Percentiles rank a stretch among this genome's conserved stretches.
These are phyloP conservation scores for Sonneratia caseolaris DNA, from an alignment of 345 rosid species.

Conservation along the genomic window DNA sequence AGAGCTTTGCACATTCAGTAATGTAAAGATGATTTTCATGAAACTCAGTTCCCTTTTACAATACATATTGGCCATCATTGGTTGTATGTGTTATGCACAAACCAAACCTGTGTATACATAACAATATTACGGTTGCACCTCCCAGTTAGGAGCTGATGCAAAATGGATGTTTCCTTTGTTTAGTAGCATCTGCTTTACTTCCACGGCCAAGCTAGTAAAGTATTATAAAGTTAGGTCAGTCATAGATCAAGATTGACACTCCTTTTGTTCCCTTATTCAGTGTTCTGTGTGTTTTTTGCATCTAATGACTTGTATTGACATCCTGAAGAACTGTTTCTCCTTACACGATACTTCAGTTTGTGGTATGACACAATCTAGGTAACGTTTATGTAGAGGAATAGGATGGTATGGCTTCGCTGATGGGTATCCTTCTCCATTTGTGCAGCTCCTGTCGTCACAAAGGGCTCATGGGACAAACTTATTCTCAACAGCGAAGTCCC, in stretches of 20 bases:
- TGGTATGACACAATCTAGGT: not conserved
- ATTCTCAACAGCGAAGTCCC: constrained; percentile 57
- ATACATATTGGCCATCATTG: too few species aligned
- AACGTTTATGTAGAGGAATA: not conserved
- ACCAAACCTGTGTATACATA: too few species aligned
- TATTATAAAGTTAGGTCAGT: too few species aligned
- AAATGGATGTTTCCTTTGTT: too few species aligned
- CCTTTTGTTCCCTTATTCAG: not conserved
- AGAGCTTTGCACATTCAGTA: not conserved
- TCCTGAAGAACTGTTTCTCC: not conserved
- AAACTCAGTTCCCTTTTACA: too few species aligned
- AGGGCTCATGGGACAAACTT: constrained; percentile 54
- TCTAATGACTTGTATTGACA: not conserved
- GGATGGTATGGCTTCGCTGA: not conserved
- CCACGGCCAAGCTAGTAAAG: too few species aligned
- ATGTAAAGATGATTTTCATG: not conserved
- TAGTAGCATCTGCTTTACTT: too few species aligned
- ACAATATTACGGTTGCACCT: too few species aligned
- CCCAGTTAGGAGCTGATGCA: too few species aligned
- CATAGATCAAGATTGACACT: not conserved
- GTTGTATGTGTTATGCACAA: too few species aligned
- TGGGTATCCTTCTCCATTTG: not conserved
- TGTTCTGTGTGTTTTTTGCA: not conserved
- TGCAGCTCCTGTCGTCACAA: constrained; percentile 54
- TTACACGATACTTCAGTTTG: not conserved